A percentile compares a stretch with the other conserved stretches of the same genome.
These are phyloP conservation scores for Kwoniella europaea DNA, from an alignment of 768 basidiomycete species.

Conservation along the genomic window DNA sequence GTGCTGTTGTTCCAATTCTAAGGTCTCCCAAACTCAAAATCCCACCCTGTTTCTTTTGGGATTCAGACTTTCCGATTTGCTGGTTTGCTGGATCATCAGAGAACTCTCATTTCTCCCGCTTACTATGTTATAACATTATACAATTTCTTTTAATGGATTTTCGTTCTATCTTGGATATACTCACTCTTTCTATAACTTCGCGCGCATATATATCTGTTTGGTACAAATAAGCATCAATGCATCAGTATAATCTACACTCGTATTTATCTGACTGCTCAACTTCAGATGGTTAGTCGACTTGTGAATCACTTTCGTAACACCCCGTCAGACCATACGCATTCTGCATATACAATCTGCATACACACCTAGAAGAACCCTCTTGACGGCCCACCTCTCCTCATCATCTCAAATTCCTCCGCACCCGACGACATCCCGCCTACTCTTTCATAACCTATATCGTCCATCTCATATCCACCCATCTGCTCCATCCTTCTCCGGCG, in stretches of 20 bases:
- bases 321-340: not conserved
- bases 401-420: conserved; percentile 46
- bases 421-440: conserved; percentile 20
- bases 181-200: conserved; percentile 2
- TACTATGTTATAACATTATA: not conserved
- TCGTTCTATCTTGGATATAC: conserved; percentile 5
- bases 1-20: conserved; percentile 53
- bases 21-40: not conserved
- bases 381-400: conserved; percentile 31
- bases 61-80: no score
- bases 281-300: not conserved
- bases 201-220: not conserved
- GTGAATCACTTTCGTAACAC: not conserved
- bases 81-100: not conserved
- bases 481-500: conserved; percentile 19
- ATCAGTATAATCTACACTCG: conserved; percentile 2
- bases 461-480: conserved; percentile 37
- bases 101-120: not conserved
- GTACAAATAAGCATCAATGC: conserved; percentile 12
- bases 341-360: not conserved
- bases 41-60: not conserved
- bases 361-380: conserved; percentile 12
- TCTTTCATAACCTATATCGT: conserved; percentile 25
- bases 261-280: not conserved
- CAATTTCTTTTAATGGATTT: not conserved